Evolutionary conservation across 192 early-diverging fungal genomes (phyloP).

Genomic region (Coemansia sp.): DNA sequence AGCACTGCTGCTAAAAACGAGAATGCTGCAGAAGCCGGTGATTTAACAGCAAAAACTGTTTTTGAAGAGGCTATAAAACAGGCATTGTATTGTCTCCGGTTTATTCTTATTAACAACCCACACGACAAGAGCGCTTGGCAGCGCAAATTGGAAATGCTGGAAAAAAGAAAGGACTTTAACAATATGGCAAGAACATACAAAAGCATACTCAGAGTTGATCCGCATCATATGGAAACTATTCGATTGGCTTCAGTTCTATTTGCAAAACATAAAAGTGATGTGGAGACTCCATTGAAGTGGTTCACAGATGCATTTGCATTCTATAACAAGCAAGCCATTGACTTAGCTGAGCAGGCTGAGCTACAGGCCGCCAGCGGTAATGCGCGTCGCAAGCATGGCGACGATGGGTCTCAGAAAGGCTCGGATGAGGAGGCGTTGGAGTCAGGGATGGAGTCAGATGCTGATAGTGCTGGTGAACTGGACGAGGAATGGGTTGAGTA

Average conservation of each 20-base stretch:
- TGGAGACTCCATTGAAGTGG: constrained; percentile 43
- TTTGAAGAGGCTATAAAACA: constrained; percentile 65
- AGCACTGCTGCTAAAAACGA: constrained; percentile 26
- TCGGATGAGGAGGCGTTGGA: constrained; percentile 1
- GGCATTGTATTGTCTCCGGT: constrained; percentile 79
- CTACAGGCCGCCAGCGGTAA: neutral
- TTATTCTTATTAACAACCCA: constrained; percentile 65
- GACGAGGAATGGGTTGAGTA: constrained; percentile 35
- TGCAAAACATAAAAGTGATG: constrained; percentile 42
- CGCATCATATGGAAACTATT: constrained; percentile 68
- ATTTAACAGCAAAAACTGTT: constrained; percentile 28
- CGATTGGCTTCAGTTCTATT: constrained; percentile 63
- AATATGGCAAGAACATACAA: constrained; percentile 62
- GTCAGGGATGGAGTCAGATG: constrained; percentile 10
- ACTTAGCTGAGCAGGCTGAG: constrained; percentile 59
- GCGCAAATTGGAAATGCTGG: constrained; percentile 67
- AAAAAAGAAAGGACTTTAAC: constrained; percentile 50
- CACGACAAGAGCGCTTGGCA: constrained; percentile 66
- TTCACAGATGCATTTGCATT: constrained; percentile 31
- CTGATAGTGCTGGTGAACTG: constrained; percentile 39
- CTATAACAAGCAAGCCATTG: constrained; percentile 62
- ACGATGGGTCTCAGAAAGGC: constrained; percentile 2
- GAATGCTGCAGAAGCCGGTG: constrained; percentile 9
- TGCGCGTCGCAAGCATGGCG: constrained; percentile 19
- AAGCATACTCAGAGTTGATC: constrained; percentile 59